A percentile compares a stretch with the other conserved stretches of the same genome.
Evolutionary conservation across 2,329 filamentous ascomycete species (phyloP).

Genomic region (Aureobasidium namibiae): DNA sequence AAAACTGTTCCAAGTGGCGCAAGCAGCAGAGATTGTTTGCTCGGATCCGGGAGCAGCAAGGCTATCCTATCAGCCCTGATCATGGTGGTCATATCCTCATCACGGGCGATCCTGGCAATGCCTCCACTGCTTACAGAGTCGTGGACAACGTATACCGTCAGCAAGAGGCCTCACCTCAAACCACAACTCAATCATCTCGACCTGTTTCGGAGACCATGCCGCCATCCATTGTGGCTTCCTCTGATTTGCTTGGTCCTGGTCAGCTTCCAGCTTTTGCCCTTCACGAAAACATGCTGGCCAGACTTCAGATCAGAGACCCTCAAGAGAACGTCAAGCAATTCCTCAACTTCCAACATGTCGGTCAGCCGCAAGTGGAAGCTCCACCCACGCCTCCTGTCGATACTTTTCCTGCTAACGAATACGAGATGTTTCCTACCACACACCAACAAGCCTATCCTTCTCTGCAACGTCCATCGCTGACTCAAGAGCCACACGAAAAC

Average conservation of each 20-base stretch:
- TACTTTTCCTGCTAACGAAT: slow-evolving; percentile 27
- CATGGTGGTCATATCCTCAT: slow-evolving; percentile 65
- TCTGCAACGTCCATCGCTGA: slow-evolving; percentile 31
- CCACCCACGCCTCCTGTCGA: slow-evolving; percentile 55
- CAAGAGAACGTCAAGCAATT: slow-evolving; percentile 93
- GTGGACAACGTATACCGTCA: slow-evolving; percentile 40
- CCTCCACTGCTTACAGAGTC: slow-evolving; percentile 51
- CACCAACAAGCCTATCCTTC: slow-evolving; percentile 25
- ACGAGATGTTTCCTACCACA: slow-evolving; percentile 47
- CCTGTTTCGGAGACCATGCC: slow-evolving; percentile 68
- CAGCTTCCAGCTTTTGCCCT: slow-evolving; percentile 56
- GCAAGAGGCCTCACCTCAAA: neutral
- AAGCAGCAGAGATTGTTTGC: slow-evolving; percentile 72
- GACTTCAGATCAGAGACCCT: slow-evolving; percentile 64
- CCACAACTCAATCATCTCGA: slow-evolving; percentile 34
- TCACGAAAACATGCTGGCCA: slow-evolving; percentile 64
- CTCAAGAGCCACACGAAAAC: slow-evolving; percentile 41
- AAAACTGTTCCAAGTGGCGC: slow-evolving; percentile 73
- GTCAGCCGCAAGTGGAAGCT: slow-evolving; percentile 40
- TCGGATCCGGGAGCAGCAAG: slow-evolving; percentile 63
- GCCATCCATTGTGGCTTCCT: slow-evolving; percentile 65
- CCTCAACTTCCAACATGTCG: slow-evolving; percentile 69
- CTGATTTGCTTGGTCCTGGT: slow-evolving; percentile 73
- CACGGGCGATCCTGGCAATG: slow-evolving; percentile 70
- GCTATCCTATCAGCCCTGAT: slow-evolving; percentile 53